Base-by-base conservation (phyloP, 2,329 filamentous ascomycete genomes). In the Boeremia lycopersici region DNA sequence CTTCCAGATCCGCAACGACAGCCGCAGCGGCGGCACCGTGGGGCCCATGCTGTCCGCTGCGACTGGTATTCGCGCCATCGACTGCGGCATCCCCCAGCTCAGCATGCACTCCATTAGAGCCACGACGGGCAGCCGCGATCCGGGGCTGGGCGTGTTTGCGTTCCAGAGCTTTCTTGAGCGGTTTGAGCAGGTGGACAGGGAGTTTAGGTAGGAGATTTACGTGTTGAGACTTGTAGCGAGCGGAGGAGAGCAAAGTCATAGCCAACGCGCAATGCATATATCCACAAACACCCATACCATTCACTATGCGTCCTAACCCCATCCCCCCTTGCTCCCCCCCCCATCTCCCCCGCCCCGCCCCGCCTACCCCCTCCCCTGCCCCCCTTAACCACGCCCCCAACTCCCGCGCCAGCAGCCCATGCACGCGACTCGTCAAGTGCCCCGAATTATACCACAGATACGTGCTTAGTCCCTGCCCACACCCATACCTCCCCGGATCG, bases 1-100 rank as follows among this genome's bases (percentile, higher is more conserved):
- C 6, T 98, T 98, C 82, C 92, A 96, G 82, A 98, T 98, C 73
- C 82, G 95, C 53, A 99, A 98, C 72, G 95, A 98, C 76, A 89
- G 84, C 9, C 82, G 93, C 49, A 91, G 87, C 69, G 95, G 95
- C 28, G 95, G 95, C 13, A 99, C 95, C 0, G 92, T 98, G n/a
- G 95, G 95, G 0, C 95, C 95, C 0, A 92, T 93, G 84, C 82
- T 96, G 31, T 91, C 87, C 63, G 86, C 88, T 26, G 85, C 84
- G 26, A 89, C 95, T 76, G 93, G 93, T 28, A 87, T 96, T 55
- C 80, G 90, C 46, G 86, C 91, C 0, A 89, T 95, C 43, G 93
- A 98, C 72, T 91, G 90, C 0, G 93, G 93, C 12, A 88, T 98
- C 67, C 88, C 92, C 5, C 93, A 98, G 78, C 77, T 97, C 65